phyloP scores from a whole-genome alignment of 495 filamentous ascomycete genomes.

The Aspergillus haitiensis region DNA sequence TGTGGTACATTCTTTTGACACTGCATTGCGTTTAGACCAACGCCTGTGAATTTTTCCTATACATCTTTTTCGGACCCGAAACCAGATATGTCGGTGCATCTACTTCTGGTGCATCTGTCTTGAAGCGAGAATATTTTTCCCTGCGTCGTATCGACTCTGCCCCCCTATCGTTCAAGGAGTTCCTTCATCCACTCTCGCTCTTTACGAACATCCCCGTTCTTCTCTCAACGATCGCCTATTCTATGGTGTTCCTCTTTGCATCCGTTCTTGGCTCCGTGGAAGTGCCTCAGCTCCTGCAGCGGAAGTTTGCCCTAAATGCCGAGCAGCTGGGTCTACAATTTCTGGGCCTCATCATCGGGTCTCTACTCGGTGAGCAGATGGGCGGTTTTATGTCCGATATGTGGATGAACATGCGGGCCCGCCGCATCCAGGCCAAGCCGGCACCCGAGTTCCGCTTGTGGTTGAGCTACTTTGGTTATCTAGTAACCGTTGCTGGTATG shows the following conservation, averaged over 20 bases:
- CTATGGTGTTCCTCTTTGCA: conserved; percentile 54
- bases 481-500: conserved; percentile 49
- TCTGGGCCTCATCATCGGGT: conserved; percentile 54
- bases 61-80: conserved; percentile 57
- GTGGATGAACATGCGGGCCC: conserved; percentile 50
- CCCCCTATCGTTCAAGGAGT: conserved; percentile 47
- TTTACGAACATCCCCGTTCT: conserved; percentile 45
- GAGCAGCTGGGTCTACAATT: conserved; percentile 57
- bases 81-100: conserved; percentile 50
- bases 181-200: conserved; percentile 47
- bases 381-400: conserved; percentile 51
- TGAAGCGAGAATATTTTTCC: conserved; percentile 46
- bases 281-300: conserved; percentile 52
- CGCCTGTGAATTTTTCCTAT: conserved; percentile 52
- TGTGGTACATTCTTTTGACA: background rate
- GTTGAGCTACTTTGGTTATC: conserved; percentile 53
- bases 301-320: conserved; percentile 52
- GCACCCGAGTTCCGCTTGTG: conserved; percentile 52
- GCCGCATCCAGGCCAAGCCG: conserved; percentile 35
- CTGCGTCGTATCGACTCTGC: conserved; percentile 50
- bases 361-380: conserved; percentile 56
- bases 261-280: conserved; percentile 53
- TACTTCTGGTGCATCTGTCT: conserved; percentile 29
- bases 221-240: conserved; percentile 49
- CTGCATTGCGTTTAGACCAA: conserved; percentile 43